Conservation (phyloP, 1,139 yeast species). For the Kodamaea fungicola region DNA sequence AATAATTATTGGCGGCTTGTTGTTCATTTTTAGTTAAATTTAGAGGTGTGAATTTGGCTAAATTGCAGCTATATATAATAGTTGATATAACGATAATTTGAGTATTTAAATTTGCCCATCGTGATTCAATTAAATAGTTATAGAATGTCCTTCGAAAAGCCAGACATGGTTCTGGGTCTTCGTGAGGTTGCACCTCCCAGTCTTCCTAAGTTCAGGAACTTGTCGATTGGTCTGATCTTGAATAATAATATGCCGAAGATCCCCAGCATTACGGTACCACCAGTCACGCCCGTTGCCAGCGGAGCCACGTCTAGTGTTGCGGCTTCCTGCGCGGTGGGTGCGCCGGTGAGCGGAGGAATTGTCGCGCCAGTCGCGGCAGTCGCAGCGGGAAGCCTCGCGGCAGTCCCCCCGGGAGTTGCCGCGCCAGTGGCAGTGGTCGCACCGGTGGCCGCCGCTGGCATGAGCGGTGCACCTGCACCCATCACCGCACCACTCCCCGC, state of each 20-base stretch:
- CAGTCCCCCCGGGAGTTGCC: too few species aligned
- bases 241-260: conserved; percentile 7
- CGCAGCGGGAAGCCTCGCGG: too few species aligned
- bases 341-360: too few species aligned
- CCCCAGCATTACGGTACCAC: conserved; percentile 1
- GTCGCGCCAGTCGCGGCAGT: too few species aligned
- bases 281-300: too few species aligned
- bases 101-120: neutral
- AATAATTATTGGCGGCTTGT: neutral
- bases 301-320: too few species aligned
- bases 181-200: neutral
- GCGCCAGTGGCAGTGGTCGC: neutral
- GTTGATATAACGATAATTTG: neutral
- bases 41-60: neutral
- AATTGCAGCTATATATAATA: neutral
- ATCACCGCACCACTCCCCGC: neutral
- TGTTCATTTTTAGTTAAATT: neutral
- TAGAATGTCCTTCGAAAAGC: conserved; percentile 3
- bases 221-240: conserved; percentile 12
- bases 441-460: neutral
- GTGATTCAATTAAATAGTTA: conserved; percentile 2
- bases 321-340: too few species aligned
- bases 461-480: neutral
- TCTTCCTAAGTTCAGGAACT: conserved; percentile 6
- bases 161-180: conserved; percentile 1